Evolutionary conservation across 2,329 filamentous ascomycete genomes (phyloP), one percentile per base, ranked within the genome.

Genomic region (Annulohypoxylon truncatum): DNA sequence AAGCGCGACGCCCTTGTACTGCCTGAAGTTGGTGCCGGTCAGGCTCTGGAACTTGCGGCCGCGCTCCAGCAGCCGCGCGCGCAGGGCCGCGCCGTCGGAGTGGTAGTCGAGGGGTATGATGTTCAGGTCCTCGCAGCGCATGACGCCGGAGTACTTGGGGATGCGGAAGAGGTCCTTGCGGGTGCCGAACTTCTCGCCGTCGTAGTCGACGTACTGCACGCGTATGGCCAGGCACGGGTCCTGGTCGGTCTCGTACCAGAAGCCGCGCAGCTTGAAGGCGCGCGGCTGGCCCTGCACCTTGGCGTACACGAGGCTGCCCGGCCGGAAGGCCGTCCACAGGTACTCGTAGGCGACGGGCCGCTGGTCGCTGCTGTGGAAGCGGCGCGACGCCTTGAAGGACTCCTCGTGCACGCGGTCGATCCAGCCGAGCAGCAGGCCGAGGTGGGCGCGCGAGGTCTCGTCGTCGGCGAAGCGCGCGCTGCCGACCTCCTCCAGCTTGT

Each of bases 21-120:
- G 71, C 68, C 75, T 71, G 65, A 78, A 77, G 50, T 77, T 72
- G 53, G 75, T 74, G 13, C 77, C 77, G 15, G 72, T 68, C 29
- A 75, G 65, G 7, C 66, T 60, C 68, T 76, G 73, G 51, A 77
- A 78, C 29, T 59, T 71, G 28, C 73, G 73, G 28, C 77, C 77
- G 8, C 76, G 70, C 33, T 71, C 73, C 2, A 75, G 69, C 51
- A 79, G 66, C 8, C 50, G 61, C 18, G 58, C 53, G 12, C 56
- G 64, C 13, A 76, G 53, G 2, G 51, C 61, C 2, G 69, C 66
- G 0, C 47, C 54, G 38, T 61, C 46, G 3, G 75, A 70, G 40
- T 77, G 74, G 50, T 72, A 72, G 7, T 64, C 58, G 0, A 78
- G 60, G 2, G 75, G 77, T 42, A 75, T 76, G 26, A 72, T 73